Base-by-base conservation (phyloP, 177 flowering plant genomes). In the Telopea speciosissima region DNA sequence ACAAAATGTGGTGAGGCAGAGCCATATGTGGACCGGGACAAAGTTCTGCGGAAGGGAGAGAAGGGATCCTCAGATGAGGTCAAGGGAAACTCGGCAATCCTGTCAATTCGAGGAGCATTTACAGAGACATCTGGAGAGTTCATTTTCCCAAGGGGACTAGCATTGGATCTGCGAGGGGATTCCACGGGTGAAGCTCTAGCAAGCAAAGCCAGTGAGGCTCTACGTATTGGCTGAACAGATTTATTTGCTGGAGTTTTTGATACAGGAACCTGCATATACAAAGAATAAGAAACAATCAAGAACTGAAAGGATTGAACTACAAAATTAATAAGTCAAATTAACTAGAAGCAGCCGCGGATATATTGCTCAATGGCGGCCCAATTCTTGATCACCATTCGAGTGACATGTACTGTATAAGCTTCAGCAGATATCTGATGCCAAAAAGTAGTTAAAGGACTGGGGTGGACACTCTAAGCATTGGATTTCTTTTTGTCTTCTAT, bases 51-150 rank as follows among this genome's bases (percentile, higher is more conserved):
- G 56, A 74, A 26, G 16, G 85, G 83, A 66, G 83, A 70, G 49
- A 83, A 73, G 7, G 85, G 73, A 1, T 87, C 89, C 52, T 86
- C 96, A 14, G 82, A 83, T 13, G 95, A 85, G 31, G 85, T 85
- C 72, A 93, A 76, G 24, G 93, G 90, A 77, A 93, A 89, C 72
- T 93, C 98, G 31, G 90, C 89, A 31, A 93, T 89, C 75, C 79
- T 88, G 83, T 93, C 98, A 65, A 93, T 85, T 40, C 86, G 82
- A 12, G 98, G 98, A 24, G 91, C 90, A 74, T 93, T 90, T 66
- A 93, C 89, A 0, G 98, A 93, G 58, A 93, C 84, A 80, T 93
- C 90, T 19, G 95, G 95, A 23, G 98, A 93, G 33, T 80, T 79
- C 69, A 88, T 56, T 40, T 71, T 74, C 65, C 73, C 79, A 36